Conservation (phyloP, 2,329 filamentous ascomycete species). For the Fusarium sterilihyphosum region DNA sequence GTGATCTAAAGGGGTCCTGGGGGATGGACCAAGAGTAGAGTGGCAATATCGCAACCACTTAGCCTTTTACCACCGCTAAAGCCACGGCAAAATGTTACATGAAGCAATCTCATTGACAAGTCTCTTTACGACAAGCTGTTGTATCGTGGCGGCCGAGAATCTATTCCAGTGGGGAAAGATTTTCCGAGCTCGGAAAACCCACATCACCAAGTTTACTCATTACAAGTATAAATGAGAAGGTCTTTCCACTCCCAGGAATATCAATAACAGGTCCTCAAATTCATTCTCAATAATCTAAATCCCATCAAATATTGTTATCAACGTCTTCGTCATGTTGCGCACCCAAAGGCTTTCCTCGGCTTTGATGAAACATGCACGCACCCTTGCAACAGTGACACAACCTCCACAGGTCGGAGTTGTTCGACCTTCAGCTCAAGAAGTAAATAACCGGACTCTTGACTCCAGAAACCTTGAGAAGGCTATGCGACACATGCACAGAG, state of each 20-base stretch:
- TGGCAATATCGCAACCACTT: accelerated
- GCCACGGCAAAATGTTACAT: neutral
- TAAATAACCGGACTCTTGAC: conserved; percentile 50
- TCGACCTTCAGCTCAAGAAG: conserved; percentile 53
- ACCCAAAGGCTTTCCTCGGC: conserved; percentile 1
- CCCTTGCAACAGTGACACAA: conserved; percentile 14
- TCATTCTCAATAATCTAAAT: accelerated
- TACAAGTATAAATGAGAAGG: conserved; percentile 31
- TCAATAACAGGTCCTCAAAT: neutral
- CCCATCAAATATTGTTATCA: too few relatives aligned
- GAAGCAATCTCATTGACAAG: neutral
- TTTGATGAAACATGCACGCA: conserved; percentile 3
- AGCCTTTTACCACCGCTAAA: neutral
- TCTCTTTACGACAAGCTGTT: neutral
- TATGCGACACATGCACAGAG: conserved; percentile 59
- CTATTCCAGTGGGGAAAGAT: conserved; percentile 26
- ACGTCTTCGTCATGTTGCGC: conserved; percentile 15
- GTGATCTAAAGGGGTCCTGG: conserved; percentile 45
- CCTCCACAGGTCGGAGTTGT: conserved; percentile 33
- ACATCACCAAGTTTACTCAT: neutral
- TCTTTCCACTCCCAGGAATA: neutral
- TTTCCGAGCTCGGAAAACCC: conserved; percentile 43
- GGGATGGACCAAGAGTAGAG: neutral
- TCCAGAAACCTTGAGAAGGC: conserved; percentile 65
- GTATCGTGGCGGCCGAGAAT: neutral